These are phyloP conservation scores for Samsoniella hepiali DNA, from an alignment of 2,329 filamentous ascomycete genomes.

Conservation along the genomic window DNA sequence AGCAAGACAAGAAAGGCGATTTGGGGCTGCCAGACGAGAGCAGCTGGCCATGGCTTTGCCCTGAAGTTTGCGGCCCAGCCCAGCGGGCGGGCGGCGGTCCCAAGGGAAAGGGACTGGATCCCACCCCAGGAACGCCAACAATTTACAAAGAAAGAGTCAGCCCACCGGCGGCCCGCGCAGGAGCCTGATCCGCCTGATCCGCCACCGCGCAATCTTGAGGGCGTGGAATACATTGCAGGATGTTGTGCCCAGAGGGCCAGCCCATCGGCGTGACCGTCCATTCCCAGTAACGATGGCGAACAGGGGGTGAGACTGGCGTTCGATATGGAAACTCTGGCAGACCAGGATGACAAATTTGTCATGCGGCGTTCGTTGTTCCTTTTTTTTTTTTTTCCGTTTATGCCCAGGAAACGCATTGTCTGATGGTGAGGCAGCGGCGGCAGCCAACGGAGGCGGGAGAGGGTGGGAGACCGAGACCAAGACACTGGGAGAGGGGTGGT, in stretches of 20 bases:
- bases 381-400: not conserved
- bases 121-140: slow-evolving; percentile 9
- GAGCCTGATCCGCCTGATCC: slow-evolving; percentile 18
- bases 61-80: slow-evolving; percentile 18
- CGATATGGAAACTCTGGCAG: not conserved
- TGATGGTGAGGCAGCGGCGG: not conserved
- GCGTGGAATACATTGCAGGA: slow-evolving; percentile 13
- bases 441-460: not conserved
- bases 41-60: slow-evolving; percentile 16
- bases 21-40: not conserved
- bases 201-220: slow-evolving; percentile 18
- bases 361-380: not conserved
- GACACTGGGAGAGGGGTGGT: not conserved
- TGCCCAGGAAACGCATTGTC: not conserved
- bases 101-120: not conserved
- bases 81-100: not conserved
- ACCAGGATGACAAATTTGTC: slow-evolving; percentile 5
- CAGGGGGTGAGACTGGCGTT: not conserved
- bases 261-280: slow-evolving; percentile 3
- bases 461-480: not conserved
- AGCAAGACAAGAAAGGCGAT: slow-evolving; percentile 2
- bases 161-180: slow-evolving; percentile 14
- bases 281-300: slow-evolving; percentile 6
- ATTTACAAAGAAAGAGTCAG: not conserved
- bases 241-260: not conserved